Evolutionary conservation across 2,329 filamentous ascomycete species (phyloP).

Genomic region (Xylariaceae sp.): DNA sequence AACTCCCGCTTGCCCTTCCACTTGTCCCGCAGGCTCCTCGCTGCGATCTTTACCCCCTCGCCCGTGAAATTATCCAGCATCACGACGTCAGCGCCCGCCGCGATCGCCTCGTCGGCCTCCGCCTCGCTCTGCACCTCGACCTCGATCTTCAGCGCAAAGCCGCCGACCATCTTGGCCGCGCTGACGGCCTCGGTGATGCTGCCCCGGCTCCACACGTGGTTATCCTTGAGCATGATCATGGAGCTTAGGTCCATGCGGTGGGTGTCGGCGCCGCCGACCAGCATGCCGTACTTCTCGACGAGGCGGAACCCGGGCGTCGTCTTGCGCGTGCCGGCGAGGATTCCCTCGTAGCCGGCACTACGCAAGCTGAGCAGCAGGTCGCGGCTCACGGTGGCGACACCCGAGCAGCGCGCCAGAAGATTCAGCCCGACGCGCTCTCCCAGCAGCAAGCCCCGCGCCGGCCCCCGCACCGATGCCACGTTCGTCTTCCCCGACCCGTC

Average conservation of each 20-base stretch:
- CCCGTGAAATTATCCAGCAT: conserved; percentile 97
- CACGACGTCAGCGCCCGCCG: conserved; percentile 88
- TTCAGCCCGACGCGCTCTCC: conserved; percentile 94
- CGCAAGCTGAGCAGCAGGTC: conserved; percentile 59
- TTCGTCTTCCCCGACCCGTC: conserved; percentile 55
- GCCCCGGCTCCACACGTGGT: conserved; percentile 91
- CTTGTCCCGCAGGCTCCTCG: conserved; percentile 73
- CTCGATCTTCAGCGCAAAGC: conserved; percentile 92
- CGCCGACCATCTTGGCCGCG: conserved; percentile 80
- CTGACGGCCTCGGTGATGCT: conserved; percentile 84
- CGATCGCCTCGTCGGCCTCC: conserved; percentile 90
- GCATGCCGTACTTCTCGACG: conserved; percentile 98
- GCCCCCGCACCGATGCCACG: conserved; percentile 83
- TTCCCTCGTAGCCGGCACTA: conserved; percentile 74
- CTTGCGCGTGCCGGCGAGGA: conserved; percentile 92
- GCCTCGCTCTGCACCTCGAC: conserved; percentile 89
- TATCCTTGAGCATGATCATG: conserved; percentile 99
- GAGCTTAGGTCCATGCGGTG: conserved; percentile 88
- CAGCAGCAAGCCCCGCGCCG: conserved; percentile 78
- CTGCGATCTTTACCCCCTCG: conserved; percentile 74
- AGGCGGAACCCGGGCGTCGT: conserved; percentile 94
- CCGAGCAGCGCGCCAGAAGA: conserved; percentile 85
- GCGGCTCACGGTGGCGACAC: conserved; percentile 74
- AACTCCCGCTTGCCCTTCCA: conserved; percentile 77
- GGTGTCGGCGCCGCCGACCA: conserved; percentile 88